A percentile compares a stretch with the other conserved stretches of the same genome.
Evolutionary conservation across 768 basidiomycete genomes (phyloP).

Genomic region (Pleurotus citrinopileatus): DNA sequence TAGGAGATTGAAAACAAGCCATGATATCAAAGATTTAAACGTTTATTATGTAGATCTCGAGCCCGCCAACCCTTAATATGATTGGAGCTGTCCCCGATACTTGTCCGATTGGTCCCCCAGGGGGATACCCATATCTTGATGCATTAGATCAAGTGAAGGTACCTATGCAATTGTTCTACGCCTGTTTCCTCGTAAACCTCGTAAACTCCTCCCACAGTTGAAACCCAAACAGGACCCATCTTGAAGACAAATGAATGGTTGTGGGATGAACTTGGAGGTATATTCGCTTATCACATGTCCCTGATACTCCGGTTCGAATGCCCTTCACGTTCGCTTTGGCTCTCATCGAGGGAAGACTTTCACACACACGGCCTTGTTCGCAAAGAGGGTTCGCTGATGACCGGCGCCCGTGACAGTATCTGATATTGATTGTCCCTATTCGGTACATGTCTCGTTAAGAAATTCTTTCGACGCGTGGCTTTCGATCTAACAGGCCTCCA

Average conservation of each 20-base stretch:
- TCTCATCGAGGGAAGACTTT: neutral
- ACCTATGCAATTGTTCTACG: no score
- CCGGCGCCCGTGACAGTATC: neutral
- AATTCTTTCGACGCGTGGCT: no score
- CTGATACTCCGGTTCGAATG: neutral
- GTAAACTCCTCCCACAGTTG: no score
- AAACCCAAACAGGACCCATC: no score
- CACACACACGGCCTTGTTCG: neutral
- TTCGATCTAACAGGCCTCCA: neutral
- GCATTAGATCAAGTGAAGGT: neutral
- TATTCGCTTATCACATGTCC: neutral
- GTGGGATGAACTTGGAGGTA: constrained; percentile 3
- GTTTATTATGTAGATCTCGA: neutral
- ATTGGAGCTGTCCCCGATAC: neutral
- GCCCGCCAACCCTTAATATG: neutral
- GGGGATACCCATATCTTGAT: neutral
- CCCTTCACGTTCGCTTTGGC: neutral
- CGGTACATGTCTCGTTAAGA: no score
- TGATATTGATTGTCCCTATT: neutral
- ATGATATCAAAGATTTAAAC: no score
- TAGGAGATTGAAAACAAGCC: neutral
- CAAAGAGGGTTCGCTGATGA: neutral
- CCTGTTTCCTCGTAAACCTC: no score
- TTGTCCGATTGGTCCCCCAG: constrained; percentile 1
- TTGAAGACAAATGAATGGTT: neutral